Conservation (phyloP, 2,329 filamentous ascomycete genomes). For the Mariannaea elegans region DNA sequence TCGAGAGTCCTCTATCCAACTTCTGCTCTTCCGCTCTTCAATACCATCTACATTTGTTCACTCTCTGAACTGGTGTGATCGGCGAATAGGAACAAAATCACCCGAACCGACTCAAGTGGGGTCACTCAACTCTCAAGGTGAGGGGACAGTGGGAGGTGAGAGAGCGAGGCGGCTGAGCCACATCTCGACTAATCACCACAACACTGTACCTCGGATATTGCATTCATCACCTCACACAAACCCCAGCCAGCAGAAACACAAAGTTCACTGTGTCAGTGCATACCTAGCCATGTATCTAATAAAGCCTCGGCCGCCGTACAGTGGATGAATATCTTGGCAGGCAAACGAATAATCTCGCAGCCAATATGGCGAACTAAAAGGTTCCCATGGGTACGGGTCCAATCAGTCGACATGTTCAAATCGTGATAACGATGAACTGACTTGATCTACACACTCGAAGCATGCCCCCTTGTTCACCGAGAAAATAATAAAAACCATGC, state of each 20-base stretch:
- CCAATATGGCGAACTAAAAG: too few relatives aligned
- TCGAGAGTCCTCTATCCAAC: not conserved
- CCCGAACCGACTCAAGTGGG: conserved; percentile 12
- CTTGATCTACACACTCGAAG: not conserved
- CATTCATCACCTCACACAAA: conserved; percentile 4
- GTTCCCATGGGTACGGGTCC: too few relatives aligned
- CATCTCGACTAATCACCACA: not conserved
- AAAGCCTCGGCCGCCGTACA: too few relatives aligned
- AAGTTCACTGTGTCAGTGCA: not conserved
- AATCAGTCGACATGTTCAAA: not conserved
- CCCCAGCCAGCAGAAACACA: not conserved
- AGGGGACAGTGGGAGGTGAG: conserved; percentile 3
- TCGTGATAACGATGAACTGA: conserved; percentile 6
- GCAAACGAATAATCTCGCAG: not conserved
- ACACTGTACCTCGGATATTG: not conserved
- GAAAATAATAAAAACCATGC: not conserved
- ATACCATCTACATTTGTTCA: not conserved
- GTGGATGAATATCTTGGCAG: too few relatives aligned
- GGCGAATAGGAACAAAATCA: conserved; percentile 1
- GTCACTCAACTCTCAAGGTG: not conserved
- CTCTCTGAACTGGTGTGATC: not conserved
- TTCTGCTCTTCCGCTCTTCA: not conserved
- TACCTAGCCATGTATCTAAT: not conserved
- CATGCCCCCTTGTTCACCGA: not conserved
- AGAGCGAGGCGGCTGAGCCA: conserved; percentile 21